phyloP scores from a whole-genome alignment of 352 stramenopile genomes.

The Aphanomyces euteiches region DNA sequence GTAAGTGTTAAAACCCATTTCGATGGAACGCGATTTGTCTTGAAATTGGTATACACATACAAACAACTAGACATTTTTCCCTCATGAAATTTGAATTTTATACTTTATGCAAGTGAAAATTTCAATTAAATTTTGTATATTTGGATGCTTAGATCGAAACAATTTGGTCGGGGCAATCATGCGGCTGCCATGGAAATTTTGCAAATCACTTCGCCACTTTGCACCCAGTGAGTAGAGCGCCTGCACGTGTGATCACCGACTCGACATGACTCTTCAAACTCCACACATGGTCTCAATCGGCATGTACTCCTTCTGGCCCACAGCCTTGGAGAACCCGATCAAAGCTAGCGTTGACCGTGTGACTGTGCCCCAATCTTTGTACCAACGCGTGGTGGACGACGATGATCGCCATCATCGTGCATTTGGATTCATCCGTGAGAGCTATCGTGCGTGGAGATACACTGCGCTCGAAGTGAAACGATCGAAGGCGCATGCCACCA shows the following conservation, averaged over 20 bases:
- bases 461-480: conserved; percentile 13
- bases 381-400: conserved; percentile 27
- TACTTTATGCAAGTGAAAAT: not conserved
- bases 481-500: not conserved
- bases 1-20: conserved; percentile 1
- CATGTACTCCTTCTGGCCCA: conserved; percentile 31
- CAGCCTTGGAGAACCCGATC: conserved; percentile 11
- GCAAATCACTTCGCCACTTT: conserved; percentile 14
- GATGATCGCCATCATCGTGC: conserved; percentile 24
- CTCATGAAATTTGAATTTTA: not conserved
- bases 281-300: conserved; percentile 29
- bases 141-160: not conserved
- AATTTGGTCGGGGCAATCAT: not conserved
- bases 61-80: not conserved
- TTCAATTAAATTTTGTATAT: not conserved
- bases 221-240: not conserved
- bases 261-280: conserved; percentile 9
- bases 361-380: conserved; percentile 20
- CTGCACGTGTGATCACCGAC: not conserved
- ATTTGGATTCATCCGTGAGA: conserved; percentile 30
- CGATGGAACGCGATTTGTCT: not conserved
- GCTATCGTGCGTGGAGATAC: conserved; percentile 25
- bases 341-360: conserved; percentile 2
- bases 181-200: not conserved
- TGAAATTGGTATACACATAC: not conserved